Base-by-base conservation (phyloP, 495 filamentous ascomycete genomes). In the Hypomontagnella monticulosa region DNA sequence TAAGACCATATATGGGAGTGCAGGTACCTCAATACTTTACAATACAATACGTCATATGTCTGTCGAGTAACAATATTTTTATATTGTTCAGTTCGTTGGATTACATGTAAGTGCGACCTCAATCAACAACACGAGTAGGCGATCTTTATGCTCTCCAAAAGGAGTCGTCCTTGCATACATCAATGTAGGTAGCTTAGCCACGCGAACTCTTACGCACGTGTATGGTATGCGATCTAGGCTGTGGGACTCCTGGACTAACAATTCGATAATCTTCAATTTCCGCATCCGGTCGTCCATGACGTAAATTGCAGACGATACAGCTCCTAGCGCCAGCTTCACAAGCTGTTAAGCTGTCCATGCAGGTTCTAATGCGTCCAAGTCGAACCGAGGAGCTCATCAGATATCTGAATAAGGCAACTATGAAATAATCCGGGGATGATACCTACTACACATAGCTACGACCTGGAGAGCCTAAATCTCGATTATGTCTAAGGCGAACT, bases 231-330 rank as follows among this genome's bases (percentile, higher is more conserved):
- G 41, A 27, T 14, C 32, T 66, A 12, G 18, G 9, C 8, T 42
- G 62, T 34, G 49, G 14, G 23, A 55, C 7, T 56, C 49, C 33
- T 30, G 15, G 11, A 27, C n/a, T n/a, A 33, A 34, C 30, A 37
- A 40, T 37, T 34, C 36, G 36, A 43, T 44, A 33, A 37, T 23
- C 20, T 46, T 34, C 47, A 52, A 59, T 67, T 67, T 63, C 65
- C 58, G 58, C 54, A 63, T 67, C 34, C 65, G 58, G 65, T 23
- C n/a, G 34, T 63, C 65, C 55, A 67, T 67, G 65, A 67, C 65
- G 65, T 67, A 62, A 54, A 62, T 40, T 7, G n/a, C 30, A 52
- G 20, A 11, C 38, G n/a, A 52, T n/a, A n/a, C 15, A 61, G 27
- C 63, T 27, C 44, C 20, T 34, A 38, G 12, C 15, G 15, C 37